phyloP scores from a whole-genome alignment of 345 rosid species.

The Boechera divaricarpa region DNA sequence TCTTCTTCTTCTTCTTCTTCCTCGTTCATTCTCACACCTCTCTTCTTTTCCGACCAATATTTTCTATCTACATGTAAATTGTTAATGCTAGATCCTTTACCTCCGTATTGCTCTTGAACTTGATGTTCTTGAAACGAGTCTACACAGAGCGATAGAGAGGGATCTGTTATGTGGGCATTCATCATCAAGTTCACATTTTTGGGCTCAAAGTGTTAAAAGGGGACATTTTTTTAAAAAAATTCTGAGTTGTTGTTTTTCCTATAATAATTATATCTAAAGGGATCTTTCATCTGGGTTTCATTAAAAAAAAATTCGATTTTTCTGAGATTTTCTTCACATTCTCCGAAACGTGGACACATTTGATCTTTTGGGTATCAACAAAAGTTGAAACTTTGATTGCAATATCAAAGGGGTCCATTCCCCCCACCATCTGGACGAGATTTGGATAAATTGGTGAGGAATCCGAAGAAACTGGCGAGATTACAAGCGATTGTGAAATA shows the following conservation, averaged over 20 bases:
- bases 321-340: constrained; percentile 14
- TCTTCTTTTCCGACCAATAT: background rate
- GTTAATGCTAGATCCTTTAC: constrained; percentile 4
- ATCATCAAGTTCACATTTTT: no score
- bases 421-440: background rate
- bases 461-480: constrained; percentile 39
- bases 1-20: constrained; percentile 5
- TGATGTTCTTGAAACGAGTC: background rate
- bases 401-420: background rate
- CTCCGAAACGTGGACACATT: constrained; percentile 16
- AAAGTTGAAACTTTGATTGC: background rate
- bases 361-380: constrained; percentile 13
- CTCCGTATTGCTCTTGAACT: no score
- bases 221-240: no score
- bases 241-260: background rate
- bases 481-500: constrained; percentile 22
- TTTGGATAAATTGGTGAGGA: constrained; percentile 5
- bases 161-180: constrained; percentile 11
- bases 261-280: background rate
- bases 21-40: background rate
- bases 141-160: constrained; percentile 3
- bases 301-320: background rate
- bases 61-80: background rate
- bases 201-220: no score
- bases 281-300: constrained; percentile 17